Evolutionary conservation across 805 yeast species (phyloP).

Genomic region (Sugiyamaella valdiviana): DNA sequence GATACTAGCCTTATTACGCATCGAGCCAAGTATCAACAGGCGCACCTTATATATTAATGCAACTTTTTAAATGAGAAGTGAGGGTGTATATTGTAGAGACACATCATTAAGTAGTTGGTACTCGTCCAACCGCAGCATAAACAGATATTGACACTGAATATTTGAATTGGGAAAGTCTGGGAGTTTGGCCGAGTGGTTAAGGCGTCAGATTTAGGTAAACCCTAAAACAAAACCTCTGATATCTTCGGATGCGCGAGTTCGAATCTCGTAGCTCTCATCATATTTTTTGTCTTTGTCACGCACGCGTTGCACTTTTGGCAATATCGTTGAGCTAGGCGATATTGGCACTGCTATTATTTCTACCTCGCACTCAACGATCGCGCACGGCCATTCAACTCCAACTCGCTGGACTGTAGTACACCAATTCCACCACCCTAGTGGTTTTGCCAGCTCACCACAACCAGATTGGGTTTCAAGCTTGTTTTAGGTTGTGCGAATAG

Average conservation of each 20-base stretch:
- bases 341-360: too few relatives aligned
- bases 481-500: background rate
- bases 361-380: too few relatives aligned
- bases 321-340: too few relatives aligned
- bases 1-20: too few relatives aligned
- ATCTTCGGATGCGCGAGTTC: constrained; percentile 38
- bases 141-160: background rate
- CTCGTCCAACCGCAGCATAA: background rate
- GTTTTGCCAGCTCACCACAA: background rate
- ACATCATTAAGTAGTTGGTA: too few relatives aligned
- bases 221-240: constrained; percentile 30
- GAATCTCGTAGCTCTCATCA: constrained; percentile 36
- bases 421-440: too few relatives aligned
- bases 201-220: constrained; percentile 36
- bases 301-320: background rate
- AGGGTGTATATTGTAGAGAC: too few relatives aligned
- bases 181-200: constrained; percentile 37
- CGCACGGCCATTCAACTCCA: too few relatives aligned
- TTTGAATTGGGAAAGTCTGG: constrained; percentile 5
- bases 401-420: too few relatives aligned
- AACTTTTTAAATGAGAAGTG: too few relatives aligned
- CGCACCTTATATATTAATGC: too few relatives aligned
- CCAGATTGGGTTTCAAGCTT: background rate
- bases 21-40: too few relatives aligned
- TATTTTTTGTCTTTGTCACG: constrained; percentile 16